These are phyloP conservation scores for Nitzschia inconspicua DNA, from an alignment of 108 stramenopile species.

Conservation along the genomic window DNA sequence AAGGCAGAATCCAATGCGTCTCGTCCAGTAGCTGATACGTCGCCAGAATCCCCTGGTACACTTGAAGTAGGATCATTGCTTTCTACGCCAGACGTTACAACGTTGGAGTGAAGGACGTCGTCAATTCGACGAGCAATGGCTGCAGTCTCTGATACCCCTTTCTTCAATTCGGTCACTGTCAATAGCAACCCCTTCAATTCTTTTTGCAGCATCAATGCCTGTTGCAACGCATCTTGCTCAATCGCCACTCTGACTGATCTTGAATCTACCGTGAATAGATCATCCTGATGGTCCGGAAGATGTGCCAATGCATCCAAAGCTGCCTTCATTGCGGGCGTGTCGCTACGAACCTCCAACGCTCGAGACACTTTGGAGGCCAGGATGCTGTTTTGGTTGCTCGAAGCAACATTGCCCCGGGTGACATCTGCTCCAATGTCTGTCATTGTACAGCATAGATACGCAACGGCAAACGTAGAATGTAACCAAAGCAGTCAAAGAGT, in stretches of 20 bases:
- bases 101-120: slow-evolving; percentile 35
- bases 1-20: slow-evolving; percentile 27
- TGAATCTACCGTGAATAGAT: slow-evolving; percentile 55
- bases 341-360: slow-evolving; percentile 76
- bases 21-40: background rate
- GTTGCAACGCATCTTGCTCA: slow-evolving; percentile 77
- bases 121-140: slow-evolving; percentile 54
- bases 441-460: too few relatives aligned
- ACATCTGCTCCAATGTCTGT: too few relatives aligned
- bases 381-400: slow-evolving; percentile 39
- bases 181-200: slow-evolving; percentile 51
- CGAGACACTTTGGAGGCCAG: slow-evolving; percentile 76
- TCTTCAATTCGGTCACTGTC: slow-evolving; percentile 45
- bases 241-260: slow-evolving; percentile 76
- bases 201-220: slow-evolving; percentile 66
- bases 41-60: background rate
- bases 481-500: too few relatives aligned
- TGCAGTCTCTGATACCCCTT: slow-evolving; percentile 50
- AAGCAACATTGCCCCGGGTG: too few relatives aligned
- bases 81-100: slow-evolving; percentile 9
- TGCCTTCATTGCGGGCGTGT: slow-evolving; percentile 84
- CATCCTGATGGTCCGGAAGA: slow-evolving; percentile 37
- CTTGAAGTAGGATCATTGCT: background rate
- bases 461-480: too few relatives aligned
- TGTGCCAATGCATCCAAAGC: slow-evolving; percentile 78